Base-by-base conservation (phyloP, 2,329 filamentous ascomycete species). In the Thermomyces lanuginosus region DNA sequence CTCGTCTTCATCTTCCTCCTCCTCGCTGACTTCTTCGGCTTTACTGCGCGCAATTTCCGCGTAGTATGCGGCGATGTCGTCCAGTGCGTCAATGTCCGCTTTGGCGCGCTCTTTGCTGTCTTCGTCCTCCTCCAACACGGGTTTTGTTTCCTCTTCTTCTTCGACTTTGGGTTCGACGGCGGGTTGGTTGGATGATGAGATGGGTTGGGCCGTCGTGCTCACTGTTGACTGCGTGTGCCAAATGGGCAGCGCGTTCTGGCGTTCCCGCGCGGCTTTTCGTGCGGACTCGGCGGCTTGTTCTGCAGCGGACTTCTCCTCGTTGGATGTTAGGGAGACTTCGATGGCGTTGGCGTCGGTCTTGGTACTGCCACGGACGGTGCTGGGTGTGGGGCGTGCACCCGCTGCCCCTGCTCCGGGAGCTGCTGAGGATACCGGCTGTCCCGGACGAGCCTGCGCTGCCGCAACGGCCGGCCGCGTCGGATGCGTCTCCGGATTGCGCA, bases 221-320 rank as follows among this genome's bases (percentile, higher is more conserved):
- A 64, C 59, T 0, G 60, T 63, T 21, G 58, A 62, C 26, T 60
- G 55, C 5, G 60, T 64, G 36, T 64, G 59, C 63, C 63, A 66
- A 9, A 61, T 56, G 1, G 63, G 63, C 6, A 66, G 46, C 4
- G 56, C 55, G 26, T 66, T 66, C 37, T 64, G 60, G 32, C 61
- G 60, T 33, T 61, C 60, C 22, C 63, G 41, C 2, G 53, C 55
- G 3, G 58, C 55, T 36, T 61, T 63, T 31, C 56, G 55, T 20
- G 56, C 51, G 14, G 53, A 52, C 36, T 62, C 58, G 21, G 56
- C 59, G 2, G 53, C 56, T 26, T 60, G 51, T 28, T 64, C 61
- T 3, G 53, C 58, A 5, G 61, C 60, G 19, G 47, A 59, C 39
- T 61, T 62, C 35, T 63, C 59, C 10, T 52, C 58, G 16, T 43